phyloP scores from a whole-genome alignment of 805 yeast genomes.

The Candida morakotiae region DNA sequence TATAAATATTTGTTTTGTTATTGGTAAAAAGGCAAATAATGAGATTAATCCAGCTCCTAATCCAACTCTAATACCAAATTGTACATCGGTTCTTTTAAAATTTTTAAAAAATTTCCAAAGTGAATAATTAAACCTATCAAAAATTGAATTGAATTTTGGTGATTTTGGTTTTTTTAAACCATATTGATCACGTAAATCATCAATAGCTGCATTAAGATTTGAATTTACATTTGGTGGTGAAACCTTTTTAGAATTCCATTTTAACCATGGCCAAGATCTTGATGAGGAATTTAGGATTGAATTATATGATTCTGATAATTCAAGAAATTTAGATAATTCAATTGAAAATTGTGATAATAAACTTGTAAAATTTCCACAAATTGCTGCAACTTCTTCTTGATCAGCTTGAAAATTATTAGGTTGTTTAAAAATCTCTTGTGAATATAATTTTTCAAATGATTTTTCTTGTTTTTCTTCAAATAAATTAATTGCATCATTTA shows the following conservation, averaged over 20 bases:
- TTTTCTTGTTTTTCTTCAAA: constrained; percentile 53
- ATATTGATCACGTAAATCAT: constrained; percentile 25
- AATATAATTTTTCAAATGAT: constrained; percentile 57
- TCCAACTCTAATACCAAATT: constrained; percentile 77
- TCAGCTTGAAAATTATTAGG: constrained; percentile 43
- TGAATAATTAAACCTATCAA: constrained; percentile 13
- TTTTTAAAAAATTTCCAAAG: constrained; percentile 50
- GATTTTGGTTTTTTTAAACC: constrained; percentile 4
- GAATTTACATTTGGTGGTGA: constrained; percentile 7
- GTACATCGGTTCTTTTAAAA: constrained; percentile 63
- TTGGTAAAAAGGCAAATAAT: constrained; percentile 60
- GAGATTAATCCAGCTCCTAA: constrained; percentile 68
- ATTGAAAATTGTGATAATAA: constrained; percentile 58
- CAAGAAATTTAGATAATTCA: constrained; percentile 50
- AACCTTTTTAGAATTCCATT: constrained; percentile 39
- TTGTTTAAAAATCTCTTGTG: constrained; percentile 46
- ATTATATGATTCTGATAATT: constrained; percentile 39
- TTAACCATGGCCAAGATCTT: constrained; percentile 49
- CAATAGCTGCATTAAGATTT: constrained; percentile 33
- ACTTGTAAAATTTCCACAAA: constrained; percentile 75
- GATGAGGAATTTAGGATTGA: constrained; percentile 13
- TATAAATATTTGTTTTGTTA: constrained; percentile 49
- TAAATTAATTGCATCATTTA: constrained; percentile 48
- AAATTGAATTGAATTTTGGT: neutral
- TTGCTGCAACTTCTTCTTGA: constrained; percentile 79